A percentile compares a stretch with the other conserved stretches of the same genome.
Evolutionary conservation across 192 early-diverging fungal species (phyloP).

Genomic region (Geranomyces variabilis): DNA sequence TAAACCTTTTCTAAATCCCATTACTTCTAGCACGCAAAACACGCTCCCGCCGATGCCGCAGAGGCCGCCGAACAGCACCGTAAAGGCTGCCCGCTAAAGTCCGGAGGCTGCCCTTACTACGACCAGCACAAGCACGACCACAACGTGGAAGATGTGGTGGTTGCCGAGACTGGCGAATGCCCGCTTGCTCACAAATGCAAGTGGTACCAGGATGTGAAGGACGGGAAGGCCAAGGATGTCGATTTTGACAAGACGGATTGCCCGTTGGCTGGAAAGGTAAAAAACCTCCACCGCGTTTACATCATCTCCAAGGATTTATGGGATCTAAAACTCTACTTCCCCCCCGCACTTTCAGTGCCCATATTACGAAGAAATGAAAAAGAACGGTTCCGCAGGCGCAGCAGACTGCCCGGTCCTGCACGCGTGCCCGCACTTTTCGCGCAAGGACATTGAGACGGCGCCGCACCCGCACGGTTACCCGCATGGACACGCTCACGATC

Average conservation of each 20-base stretch:
- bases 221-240: conserved; percentile 29
- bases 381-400: conserved; percentile 6
- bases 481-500: conserved; percentile 34
- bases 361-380: conserved; percentile 45
- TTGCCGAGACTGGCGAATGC: conserved; percentile 29
- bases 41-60: neutral
- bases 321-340: too few relatives aligned
- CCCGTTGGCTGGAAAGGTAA: conserved; percentile 39
- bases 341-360: conserved; percentile 40
- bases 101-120: conserved; percentile 42
- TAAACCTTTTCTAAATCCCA: neutral
- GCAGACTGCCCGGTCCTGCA: conserved; percentile 35
- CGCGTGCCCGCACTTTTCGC: conserved; percentile 34
- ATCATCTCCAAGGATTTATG: too few relatives aligned
- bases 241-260: conserved; percentile 36
- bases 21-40: conserved; percentile 9
- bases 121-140: conserved; percentile 34
- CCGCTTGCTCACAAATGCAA: conserved; percentile 43
- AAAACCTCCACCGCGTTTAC: neutral
- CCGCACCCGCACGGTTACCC: conserved; percentile 31
- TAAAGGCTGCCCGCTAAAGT: conserved; percentile 39
- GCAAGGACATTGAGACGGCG: conserved; percentile 32
- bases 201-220: conserved; percentile 44
- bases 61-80: neutral
- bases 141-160: conserved; percentile 13